Base-by-base conservation (phyloP, 306 rosid genomes). In the Geum urbanum region DNA sequence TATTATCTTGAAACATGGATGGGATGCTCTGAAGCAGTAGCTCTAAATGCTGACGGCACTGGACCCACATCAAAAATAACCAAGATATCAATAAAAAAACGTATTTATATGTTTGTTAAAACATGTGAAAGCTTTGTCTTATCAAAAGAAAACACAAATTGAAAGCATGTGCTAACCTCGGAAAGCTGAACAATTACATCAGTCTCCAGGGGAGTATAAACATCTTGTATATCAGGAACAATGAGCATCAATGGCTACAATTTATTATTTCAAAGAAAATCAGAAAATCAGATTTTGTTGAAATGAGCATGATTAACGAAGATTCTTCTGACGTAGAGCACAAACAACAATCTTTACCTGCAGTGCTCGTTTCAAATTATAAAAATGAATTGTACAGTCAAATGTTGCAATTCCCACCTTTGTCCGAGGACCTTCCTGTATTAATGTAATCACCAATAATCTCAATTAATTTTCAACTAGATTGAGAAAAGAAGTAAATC, bases 41-140 rank as follows among this genome's bases (percentile, higher is more conserved):
- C 75, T 94, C 94, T 68, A 90, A 86, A 82, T 94, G 99, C 87
- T 90, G 88, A 43, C 84, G 96, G 90, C 99, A 94, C 99, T 94
- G 66, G 55, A 84, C 12, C 14, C 51, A 70, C 49, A 20, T 67
- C 43, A 66, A 64, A 79, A 69, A 19, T 19, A 68, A 67, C 67
- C 70, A 41, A 54, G 47, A 61, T 71, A 32, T 69, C 66, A 77
- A 57, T 49, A 32, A 52, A 71, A 71, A 56, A 52, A 27, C 51
- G 22, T 19, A 63, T 52, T 68, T 41, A 11, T 50, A 68, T 60
- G 46, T 50, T 49, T 67, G 49, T 53, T 32, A 67, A 61, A 48
- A 66, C 70, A 8, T 24, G 57, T 47, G 39, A 47, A 5, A 8
- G 16, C 18, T 16, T 27, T 39, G 62, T 37, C 61, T 37, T 11